These are phyloP conservation scores for Furcasterigmium furcatum DNA, from an alignment of 2,329 filamentous ascomycete species.

Conservation along the genomic window DNA sequence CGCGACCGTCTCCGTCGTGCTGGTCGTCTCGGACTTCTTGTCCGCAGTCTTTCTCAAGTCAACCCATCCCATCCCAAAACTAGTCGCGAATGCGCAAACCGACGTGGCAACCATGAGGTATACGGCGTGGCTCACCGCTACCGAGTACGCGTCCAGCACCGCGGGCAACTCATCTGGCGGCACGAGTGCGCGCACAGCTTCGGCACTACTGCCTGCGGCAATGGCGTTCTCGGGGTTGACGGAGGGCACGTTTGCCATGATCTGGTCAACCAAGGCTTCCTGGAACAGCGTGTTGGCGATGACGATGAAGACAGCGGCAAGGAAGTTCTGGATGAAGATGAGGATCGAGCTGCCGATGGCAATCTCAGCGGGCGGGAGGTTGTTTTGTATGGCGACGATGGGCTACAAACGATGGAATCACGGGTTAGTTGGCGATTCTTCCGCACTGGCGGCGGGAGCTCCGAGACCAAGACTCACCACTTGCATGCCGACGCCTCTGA, in stretches of 20 bases:
- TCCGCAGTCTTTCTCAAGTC: constrained; percentile 32
- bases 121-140: constrained; percentile 24
- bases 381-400: constrained; percentile 24
- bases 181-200: constrained; percentile 28
- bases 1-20: no score
- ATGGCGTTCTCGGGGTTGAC: constrained; percentile 28
- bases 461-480: constrained; percentile 27
- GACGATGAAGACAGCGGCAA: constrained; percentile 44
- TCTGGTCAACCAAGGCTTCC: background rate
- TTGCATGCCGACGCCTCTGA: constrained; percentile 44
- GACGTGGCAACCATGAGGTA: constrained; percentile 25
- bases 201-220: constrained; percentile 34
- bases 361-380: constrained; percentile 15
- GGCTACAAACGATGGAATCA: constrained; percentile 1
- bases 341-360: constrained; percentile 23
- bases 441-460: constrained; percentile 31
- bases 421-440: background rate
- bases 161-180: constrained; percentile 21
- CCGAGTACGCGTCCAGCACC: constrained; percentile 36
- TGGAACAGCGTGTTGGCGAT: constrained; percentile 16
- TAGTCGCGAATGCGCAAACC: constrained; percentile 24
- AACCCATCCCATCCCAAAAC: constrained; percentile 43
- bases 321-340: constrained; percentile 38
- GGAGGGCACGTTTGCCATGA: constrained; percentile 19
- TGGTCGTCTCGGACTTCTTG: no score